Percentiles rank a stretch among this genome's conserved stretches.
These are phyloP conservation scores for Rhodotorula babjevae DNA, from an alignment of 768 basidiomycete species.

Conservation along the genomic window DNA sequence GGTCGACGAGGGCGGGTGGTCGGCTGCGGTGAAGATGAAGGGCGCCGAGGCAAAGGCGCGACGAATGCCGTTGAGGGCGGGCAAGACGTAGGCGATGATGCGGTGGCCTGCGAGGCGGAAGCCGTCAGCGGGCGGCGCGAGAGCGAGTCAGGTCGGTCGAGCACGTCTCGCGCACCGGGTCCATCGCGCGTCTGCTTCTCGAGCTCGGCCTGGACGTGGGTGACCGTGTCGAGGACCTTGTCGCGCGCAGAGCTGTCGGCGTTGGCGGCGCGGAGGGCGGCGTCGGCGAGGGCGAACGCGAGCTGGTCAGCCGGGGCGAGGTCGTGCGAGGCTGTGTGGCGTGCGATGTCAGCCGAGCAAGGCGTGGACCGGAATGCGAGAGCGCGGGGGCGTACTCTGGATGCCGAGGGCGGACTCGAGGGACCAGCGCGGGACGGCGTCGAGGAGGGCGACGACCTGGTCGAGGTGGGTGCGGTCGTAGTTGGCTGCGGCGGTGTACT, in stretches of 20 bases:
- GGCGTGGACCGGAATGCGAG: too few species aligned
- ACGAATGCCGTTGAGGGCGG: slow-evolving; percentile 78
- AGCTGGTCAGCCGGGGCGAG: slow-evolving; percentile 66
- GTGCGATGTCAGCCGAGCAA: not conserved
- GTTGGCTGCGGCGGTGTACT: not conserved
- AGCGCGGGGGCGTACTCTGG: slow-evolving; percentile 15
- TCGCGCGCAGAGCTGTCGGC: not conserved
- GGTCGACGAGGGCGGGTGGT: not conserved
- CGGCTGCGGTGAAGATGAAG: not conserved
- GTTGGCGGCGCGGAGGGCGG: slow-evolving; percentile 66
- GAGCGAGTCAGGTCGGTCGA: not conserved
- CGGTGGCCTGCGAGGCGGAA: slow-evolving; percentile 56
- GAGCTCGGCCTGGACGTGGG: not conserved
- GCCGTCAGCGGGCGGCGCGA: not conserved
- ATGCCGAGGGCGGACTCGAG: slow-evolving; percentile 32
- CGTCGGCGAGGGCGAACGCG: slow-evolving; percentile 70
- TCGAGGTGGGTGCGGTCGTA: not conserved
- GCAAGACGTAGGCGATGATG: slow-evolving; percentile 68
- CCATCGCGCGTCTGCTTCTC: not conserved
- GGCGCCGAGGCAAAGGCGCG: slow-evolving; percentile 62
- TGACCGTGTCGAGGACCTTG: not conserved
- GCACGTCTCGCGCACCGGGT: not conserved
- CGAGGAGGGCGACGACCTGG: slow-evolving; percentile 21
- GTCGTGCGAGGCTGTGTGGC: slow-evolving; percentile 56
- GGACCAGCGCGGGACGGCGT: slow-evolving; percentile 4